These are phyloP conservation scores for Rubroboletus pulcherrimus DNA, from an alignment of 768 basidiomycete species.

Conservation along the genomic window DNA sequence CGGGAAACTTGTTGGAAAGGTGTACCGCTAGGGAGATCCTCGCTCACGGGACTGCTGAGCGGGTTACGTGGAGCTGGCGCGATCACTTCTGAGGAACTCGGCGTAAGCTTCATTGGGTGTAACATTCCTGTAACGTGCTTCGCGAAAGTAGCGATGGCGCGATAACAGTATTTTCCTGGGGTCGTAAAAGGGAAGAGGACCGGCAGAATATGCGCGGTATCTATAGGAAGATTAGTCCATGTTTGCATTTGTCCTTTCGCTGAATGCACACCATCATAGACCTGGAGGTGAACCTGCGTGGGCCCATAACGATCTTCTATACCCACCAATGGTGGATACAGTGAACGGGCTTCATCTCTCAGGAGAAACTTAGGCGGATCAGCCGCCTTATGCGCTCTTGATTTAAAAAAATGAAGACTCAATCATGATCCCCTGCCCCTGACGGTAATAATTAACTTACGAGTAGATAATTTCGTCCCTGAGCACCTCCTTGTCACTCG, in stretches of 20 bases:
- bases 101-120: constrained; percentile 8
- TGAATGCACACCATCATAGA: constrained; percentile 69
- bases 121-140: constrained; percentile 58
- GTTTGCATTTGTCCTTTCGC: constrained; percentile 20
- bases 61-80: not conserved
- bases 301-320: constrained; percentile 53
- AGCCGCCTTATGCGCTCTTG: constrained; percentile 87
- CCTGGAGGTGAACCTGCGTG: constrained; percentile 86
- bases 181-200: constrained; percentile 73
- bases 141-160: constrained; percentile 69
- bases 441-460: constrained; percentile 39
- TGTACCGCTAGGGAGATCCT: not conserved
- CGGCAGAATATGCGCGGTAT: constrained; percentile 69
- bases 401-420: not conserved
- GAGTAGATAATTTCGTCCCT: constrained; percentile 88
- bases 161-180: constrained; percentile 76
- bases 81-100: constrained; percentile 9
- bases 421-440: not conserved
- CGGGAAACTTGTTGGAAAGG: constrained; percentile 1
- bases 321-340: constrained; percentile 56
- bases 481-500: constrained; percentile 86
- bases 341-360: constrained; percentile 37
- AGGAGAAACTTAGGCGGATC: constrained; percentile 67
- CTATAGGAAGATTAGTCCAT: constrained; percentile 32
- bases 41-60: constrained; percentile 2